Conservation (phyloP, 352 stramenopile species). For the Phytopythium oedochilum region DNA sequence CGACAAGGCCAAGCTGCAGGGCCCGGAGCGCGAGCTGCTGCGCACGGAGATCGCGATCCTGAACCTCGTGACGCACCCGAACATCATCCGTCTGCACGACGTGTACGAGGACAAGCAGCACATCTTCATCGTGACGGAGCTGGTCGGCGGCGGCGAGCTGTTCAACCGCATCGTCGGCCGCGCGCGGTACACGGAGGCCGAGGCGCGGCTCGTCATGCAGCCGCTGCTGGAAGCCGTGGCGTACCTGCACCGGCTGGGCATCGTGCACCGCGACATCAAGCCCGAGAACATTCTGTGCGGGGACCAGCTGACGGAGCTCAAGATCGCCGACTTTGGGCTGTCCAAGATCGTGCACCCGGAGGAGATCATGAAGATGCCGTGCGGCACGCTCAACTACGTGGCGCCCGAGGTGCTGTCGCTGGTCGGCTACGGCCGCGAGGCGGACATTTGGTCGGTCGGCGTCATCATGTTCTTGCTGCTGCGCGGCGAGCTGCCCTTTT, state of each 20-base stretch:
- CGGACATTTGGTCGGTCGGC: conserved; percentile 91
- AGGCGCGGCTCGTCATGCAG: conserved; percentile 84
- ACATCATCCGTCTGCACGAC: conserved; percentile 85
- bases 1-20: conserved; percentile 87
- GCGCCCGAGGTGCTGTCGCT: conserved; percentile 89
- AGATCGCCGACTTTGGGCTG: conserved; percentile 92
- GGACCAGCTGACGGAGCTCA: conserved; percentile 82
- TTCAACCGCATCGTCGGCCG: conserved; percentile 95
- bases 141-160: conserved; percentile 94
- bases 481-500: conserved; percentile 87
- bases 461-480: conserved; percentile 93
- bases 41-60: conserved; percentile 93
- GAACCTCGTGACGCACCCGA: conserved; percentile 88
- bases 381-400: conserved; percentile 92
- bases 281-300: conserved; percentile 87
- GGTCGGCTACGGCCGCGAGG: conserved; percentile 86
- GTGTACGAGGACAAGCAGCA: conserved; percentile 91
- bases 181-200: conserved; percentile 82
- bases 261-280: conserved; percentile 86
- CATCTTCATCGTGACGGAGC: conserved; percentile 98
- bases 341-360: conserved; percentile 91
- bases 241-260: conserved; percentile 89
- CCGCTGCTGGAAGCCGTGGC: conserved; percentile 87
- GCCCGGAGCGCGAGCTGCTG: conserved; percentile 86
- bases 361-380: conserved; percentile 93